These are phyloP conservation scores for Pseudocercospora crystallina DNA, from an alignment of 2,329 filamentous ascomycete species.

Conservation along the genomic window DNA sequence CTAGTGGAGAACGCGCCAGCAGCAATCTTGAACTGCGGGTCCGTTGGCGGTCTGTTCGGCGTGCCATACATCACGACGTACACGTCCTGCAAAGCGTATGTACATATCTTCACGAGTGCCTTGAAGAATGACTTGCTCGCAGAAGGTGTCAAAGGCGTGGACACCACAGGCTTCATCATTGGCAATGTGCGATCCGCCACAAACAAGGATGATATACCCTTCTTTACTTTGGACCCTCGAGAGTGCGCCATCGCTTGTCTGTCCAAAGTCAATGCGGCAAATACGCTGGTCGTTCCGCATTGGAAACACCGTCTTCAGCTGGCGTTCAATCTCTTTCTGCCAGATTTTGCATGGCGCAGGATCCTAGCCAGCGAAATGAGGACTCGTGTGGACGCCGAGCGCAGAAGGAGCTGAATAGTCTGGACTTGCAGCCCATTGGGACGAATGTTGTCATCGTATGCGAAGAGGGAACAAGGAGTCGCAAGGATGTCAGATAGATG, in stretches of 20 bases:
- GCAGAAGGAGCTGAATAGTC: too few species aligned
- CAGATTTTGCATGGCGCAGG: background rate
- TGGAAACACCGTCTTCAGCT: slow-evolving; percentile 1
- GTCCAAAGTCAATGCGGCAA: background rate
- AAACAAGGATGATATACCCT: slow-evolving; percentile 4
- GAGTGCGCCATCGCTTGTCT: slow-evolving; percentile 5
- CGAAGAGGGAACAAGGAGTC: too few species aligned
- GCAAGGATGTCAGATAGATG: too few species aligned
- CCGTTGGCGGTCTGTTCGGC: slow-evolving; percentile 41
- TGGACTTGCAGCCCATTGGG: too few species aligned
- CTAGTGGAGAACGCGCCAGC: slow-evolving; percentile 41
- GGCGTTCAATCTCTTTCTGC: background rate
- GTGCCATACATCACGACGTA: slow-evolving; percentile 49
- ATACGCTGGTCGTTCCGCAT: background rate
- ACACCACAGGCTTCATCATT: slow-evolving; percentile 4
- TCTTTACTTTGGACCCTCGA: slow-evolving; percentile 5
- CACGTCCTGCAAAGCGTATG: slow-evolving; percentile 46
- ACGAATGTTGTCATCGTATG: too few species aligned
- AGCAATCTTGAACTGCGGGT: slow-evolving; percentile 52
- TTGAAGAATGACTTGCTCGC: slow-evolving; percentile 26
- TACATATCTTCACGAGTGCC: slow-evolving; percentile 39
- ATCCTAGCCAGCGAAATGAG: background rate
- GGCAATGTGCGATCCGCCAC: slow-evolving; percentile 2
- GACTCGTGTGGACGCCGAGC: too few species aligned
- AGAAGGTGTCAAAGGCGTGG: slow-evolving; percentile 1